Conservation (phyloP, 1,284 basidiomycete genomes). For the Laetiporus sulphureus region DNA sequence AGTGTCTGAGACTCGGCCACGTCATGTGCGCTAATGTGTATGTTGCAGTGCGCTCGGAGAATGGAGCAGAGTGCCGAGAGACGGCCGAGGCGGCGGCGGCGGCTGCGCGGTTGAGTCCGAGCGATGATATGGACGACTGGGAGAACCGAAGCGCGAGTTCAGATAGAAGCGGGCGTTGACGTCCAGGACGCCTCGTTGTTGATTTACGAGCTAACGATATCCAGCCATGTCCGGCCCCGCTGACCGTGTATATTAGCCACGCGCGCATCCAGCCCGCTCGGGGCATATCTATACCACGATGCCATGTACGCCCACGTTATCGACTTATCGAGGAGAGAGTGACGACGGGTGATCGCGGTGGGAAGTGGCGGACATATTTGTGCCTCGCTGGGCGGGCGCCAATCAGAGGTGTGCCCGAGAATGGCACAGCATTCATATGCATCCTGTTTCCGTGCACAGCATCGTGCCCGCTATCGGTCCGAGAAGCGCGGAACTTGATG, state of each 20-base stretch:
- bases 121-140: conserved; percentile 22
- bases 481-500: conserved; percentile 5
- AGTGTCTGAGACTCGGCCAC: conserved; percentile 13
- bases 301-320: conserved; percentile 3
- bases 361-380: conserved; percentile 1
- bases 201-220: too few relatives aligned
- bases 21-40: conserved; percentile 3
- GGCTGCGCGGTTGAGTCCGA: conserved; percentile 22
- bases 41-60: conserved; percentile 68
- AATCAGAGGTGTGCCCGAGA: conserved; percentile 1
- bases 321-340: conserved; percentile 6
- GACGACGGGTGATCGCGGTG: conserved; percentile 1
- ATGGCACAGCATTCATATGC: conserved; percentile 4
- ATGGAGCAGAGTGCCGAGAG: conserved; percentile 65
- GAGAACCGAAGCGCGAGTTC: conserved; percentile 23
- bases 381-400: conserved; percentile 3
- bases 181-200: too few relatives aligned
- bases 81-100: conserved; percentile 22
- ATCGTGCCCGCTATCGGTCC: conserved; percentile 2
- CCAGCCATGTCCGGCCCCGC: too few relatives aligned
- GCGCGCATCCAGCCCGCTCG: neutral
- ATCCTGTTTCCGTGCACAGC: conserved; percentile 3
- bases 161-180: conserved; percentile 19
- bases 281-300: neutral
- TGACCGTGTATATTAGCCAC: too few relatives aligned